Evolutionary conservation across 169 alveolate genomes (phyloP).

Genomic region (Plasmodium malariae): DNA sequence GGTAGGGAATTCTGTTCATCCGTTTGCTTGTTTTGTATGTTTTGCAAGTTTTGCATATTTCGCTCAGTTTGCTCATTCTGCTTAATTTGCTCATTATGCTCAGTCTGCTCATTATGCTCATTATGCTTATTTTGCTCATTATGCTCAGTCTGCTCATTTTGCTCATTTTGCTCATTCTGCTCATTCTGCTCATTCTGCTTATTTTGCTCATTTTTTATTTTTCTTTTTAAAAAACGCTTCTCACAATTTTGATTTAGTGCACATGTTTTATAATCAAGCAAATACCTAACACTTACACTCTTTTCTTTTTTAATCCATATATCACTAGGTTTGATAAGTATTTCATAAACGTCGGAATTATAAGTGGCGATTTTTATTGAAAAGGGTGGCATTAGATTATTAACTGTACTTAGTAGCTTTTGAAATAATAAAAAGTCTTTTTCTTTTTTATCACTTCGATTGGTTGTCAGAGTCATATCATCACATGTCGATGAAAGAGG

Average conservation of each 20-base stretch:
- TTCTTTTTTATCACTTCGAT: conserved; percentile 8
- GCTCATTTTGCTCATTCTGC: no score
- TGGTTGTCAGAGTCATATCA: neutral
- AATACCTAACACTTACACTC: conserved; percentile 59
- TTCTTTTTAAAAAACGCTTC: no score
- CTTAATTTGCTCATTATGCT: no score
- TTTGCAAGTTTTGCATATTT: no score
- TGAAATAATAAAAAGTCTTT: conserved; percentile 49
- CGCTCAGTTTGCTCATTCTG: no score
- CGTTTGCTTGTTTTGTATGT: no score
- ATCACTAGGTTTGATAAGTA: conserved; percentile 59
- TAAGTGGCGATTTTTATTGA: conserved; percentile 50
- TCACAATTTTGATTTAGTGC: neutral
- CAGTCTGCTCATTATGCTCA: no score
- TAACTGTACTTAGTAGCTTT: conserved; percentile 42
- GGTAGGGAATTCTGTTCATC: no score
- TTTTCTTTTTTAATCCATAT: conserved; percentile 73
- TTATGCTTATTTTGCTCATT: no score
- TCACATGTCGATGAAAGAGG: neutral
- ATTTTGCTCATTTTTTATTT: neutral
- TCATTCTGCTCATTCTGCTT: no score
- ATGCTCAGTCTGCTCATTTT: no score
- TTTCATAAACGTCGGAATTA: conserved; percentile 43
- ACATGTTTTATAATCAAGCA: conserved; percentile 32
- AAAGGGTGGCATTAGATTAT: conserved; percentile 72